Evolutionary conservation across 1,284 basidiomycete species (phyloP), one percentile per base, ranked within the genome.

Genomic region (Trametes polyzona): DNA sequence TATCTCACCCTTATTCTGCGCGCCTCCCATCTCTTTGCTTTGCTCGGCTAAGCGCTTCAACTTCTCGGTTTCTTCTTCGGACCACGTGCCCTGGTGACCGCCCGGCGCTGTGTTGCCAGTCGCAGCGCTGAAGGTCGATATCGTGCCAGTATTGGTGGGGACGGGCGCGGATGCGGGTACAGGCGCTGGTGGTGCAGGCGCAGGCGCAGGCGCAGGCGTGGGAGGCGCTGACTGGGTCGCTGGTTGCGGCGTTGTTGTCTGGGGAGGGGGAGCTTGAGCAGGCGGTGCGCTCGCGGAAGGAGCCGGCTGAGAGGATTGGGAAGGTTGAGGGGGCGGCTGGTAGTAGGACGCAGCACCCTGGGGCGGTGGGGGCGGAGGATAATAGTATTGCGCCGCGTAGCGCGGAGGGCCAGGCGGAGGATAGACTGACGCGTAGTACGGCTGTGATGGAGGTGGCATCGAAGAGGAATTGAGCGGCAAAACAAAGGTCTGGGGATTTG

Each of bases 61-160:
- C 40, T 81, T 78, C 58, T 88, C 86, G 0, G 81, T 82, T 67
- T 92, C 90, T 57, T 88, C 87, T 6, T 89, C 86, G 2, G 86
- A 83, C 90, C 90, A 92, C 10, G 86, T 78, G 0, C 88, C 88
- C 56, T 86, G 85, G 50, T 83, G 84, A 19, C 81, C 80, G 12
- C 77, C 78, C 10, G 75, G 66, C 4, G 71, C 77, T 8, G 73
- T 59, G 40, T 71, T 75, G 26, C 74, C 75, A 1, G 76, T 74
- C 9, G 72, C 66, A 6, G 69, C 66, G 55, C 66, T 73, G 58
- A 71, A 72, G 1, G 75, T 67, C 4, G 76, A 67, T 27, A 76
- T 67, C 14, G 73, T 72, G 2, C 73, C 65, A 11, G 73, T 71
- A 19, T 72, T 67, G 4, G 72, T 61, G 4, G 65, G 41, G 10